phyloP scores from a whole-genome alignment of 1,284 basidiomycete genomes.

The Sporisorium scitamineum region DNA sequence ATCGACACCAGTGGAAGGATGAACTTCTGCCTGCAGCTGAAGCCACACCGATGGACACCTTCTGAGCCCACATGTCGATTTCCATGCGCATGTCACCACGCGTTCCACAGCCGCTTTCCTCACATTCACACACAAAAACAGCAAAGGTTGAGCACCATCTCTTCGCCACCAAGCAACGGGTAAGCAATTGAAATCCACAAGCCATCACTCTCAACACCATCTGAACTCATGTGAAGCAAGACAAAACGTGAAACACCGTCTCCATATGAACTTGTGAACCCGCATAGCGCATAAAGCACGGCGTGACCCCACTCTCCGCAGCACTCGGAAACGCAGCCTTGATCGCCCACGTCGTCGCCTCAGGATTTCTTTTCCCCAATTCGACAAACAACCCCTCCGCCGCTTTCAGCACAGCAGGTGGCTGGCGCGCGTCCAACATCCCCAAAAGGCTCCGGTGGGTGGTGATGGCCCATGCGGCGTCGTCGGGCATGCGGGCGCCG shows the following conservation, averaged over 20 bases:
- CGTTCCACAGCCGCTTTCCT: not conserved
- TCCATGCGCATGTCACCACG: not conserved
- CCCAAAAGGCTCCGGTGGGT: constrained; percentile 18
- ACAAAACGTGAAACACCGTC: constrained; percentile 18
- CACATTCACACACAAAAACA: not conserved
- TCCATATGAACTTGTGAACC: constrained; percentile 8
- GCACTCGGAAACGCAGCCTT: constrained; percentile 14
- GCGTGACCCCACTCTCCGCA: constrained; percentile 1
- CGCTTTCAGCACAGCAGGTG: constrained; percentile 7
- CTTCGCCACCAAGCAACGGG: too few species aligned
- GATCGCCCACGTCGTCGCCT: constrained; percentile 25
- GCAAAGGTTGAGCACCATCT: not conserved
- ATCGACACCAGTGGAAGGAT: constrained; percentile 7
- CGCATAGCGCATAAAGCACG: constrained; percentile 26
- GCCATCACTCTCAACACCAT: too few species aligned
- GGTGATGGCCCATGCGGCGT: constrained; percentile 38
- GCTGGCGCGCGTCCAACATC: constrained; percentile 31
- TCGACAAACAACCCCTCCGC: constrained; percentile 18
- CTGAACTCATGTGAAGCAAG: not conserved
- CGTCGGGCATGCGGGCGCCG: constrained; percentile 22
- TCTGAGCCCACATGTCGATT: not conserved
- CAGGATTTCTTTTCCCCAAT: constrained; percentile 19
- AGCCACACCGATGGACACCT: constrained; percentile 8
- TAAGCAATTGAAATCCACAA: not conserved
- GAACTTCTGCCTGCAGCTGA: constrained; percentile 15